Base-by-base conservation (phyloP, 176 grass and related monocot species). In the Oryza officinalis region DNA sequence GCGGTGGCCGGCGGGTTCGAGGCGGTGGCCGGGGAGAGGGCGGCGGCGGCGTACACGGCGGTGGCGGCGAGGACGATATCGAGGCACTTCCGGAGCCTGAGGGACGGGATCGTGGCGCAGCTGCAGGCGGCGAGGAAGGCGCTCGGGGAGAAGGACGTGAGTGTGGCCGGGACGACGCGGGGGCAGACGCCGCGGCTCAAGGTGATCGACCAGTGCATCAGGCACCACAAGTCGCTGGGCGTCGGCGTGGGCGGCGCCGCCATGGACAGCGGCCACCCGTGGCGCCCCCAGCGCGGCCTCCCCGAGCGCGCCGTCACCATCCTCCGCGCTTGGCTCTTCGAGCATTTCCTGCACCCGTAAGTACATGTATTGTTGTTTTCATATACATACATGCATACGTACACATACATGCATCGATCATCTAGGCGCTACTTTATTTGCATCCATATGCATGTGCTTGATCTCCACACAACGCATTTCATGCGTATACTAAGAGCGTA, bases 341-440 rank as follows among this genome's bases (percentile, higher is more conserved):
- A 97, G 41, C 94, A 97, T 77, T 97, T 97, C 86, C 88, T 97
- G 13, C 92, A 94, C 78, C 94, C 94, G 94, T 97, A 92, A 89
- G 73, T 41, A 41, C 35, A 43, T 68, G 44, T 22, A 35, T 17
- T 38, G 0, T 0, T 6, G 15, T 27, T 11, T 45, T 6, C 22
- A 3, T 47, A 47, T 15, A 15, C 69, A 43, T 31, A 59, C 27
- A 37, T 22, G 27, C 52, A 66, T 13, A 6, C 23, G 2, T 30
- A 27, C 14, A 32, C 50, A 66, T 18, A 13, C 23, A 45, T 10
- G 0, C n/a, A 61, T 73, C 22, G 8, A n/a, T 23, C 54, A 60
- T 60, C 52, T 50, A 11, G 6, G n/a, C n/a, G n/a, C 52, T 50
- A 38, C 32, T 11, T 49, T n/a, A n/a, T n/a, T n/a, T 49, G 14